Conservation (phyloP, 1,284 basidiomycete species). For the Farysia itapuensis region DNA sequence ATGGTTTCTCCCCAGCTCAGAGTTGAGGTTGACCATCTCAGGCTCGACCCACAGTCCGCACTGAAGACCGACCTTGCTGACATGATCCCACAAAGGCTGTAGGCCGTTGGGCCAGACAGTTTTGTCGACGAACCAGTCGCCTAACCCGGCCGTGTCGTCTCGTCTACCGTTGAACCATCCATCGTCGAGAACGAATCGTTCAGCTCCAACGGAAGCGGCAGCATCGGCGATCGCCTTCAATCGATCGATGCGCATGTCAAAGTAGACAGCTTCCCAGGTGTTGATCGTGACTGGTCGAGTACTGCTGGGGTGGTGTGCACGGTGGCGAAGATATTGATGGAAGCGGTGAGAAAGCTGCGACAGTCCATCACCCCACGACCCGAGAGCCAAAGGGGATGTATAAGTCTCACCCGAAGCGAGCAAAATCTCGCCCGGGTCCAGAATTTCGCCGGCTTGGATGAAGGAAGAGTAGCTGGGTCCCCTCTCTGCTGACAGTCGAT, state of each 20-base stretch:
- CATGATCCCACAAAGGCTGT: conserved; percentile 7
- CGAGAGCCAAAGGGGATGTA: conserved; percentile 2
- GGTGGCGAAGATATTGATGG: background rate
- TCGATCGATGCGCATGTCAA: background rate
- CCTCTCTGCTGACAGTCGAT: conserved; percentile 1
- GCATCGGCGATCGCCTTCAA: background rate
- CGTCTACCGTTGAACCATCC: conserved; percentile 4
- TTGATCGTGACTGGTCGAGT: conserved; percentile 2
- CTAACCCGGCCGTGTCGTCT: conserved; percentile 4
- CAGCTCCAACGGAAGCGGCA: background rate
- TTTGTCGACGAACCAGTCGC: conserved; percentile 6
- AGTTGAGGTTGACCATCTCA: conserved; percentile 2
- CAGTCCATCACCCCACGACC: conserved; percentile 3
- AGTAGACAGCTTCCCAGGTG: conserved; percentile 5
- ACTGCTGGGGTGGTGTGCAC: background rate
- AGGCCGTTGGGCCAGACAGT: conserved; percentile 3
- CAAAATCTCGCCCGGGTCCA: conserved; percentile 3
- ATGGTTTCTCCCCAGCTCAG: background rate
- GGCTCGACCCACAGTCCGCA: conserved; percentile 2
- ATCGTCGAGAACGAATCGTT: conserved; percentile 4
- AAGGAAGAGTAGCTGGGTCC: conserved; percentile 7
- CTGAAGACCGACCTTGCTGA: conserved; percentile 1
- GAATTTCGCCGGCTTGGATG: conserved; percentile 1
- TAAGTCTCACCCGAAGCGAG: conserved; percentile 1
- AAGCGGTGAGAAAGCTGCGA: background rate